phyloP scores from a whole-genome alignment of 768 basidiomycete species.

The Multifurca ochricompacta region DNA sequence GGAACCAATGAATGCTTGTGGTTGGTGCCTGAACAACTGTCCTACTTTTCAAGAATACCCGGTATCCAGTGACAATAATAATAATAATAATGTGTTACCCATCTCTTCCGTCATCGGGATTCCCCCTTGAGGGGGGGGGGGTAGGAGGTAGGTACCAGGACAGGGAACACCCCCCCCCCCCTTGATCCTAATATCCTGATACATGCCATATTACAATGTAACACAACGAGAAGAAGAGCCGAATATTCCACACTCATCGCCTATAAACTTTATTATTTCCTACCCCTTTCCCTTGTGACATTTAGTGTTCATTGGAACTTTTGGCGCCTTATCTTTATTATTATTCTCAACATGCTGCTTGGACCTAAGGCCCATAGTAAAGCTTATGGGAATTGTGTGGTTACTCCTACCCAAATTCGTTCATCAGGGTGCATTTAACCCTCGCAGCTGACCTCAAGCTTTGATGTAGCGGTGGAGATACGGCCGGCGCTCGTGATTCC shows the following conservation, averaged over 20 bases:
- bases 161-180: not conserved
- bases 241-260: slow-evolving; percentile 3
- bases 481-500: not conserved
- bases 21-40: slow-evolving; percentile 2
- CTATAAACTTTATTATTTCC: slow-evolving; percentile 6
- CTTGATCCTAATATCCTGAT: slow-evolving; percentile 1
- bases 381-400: not conserved
- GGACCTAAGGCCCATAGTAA: not conserved
- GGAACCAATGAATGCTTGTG: not conserved
- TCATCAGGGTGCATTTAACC: not conserved
- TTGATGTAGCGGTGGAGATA: not conserved
- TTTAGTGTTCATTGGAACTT: not conserved
- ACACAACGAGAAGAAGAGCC: slow-evolving; percentile 2
- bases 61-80: too few species aligned
- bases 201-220: not conserved
- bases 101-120: not conserved
- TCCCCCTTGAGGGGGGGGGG: not conserved
- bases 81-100: not conserved
- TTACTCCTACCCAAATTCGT: not conserved
- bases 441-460: not conserved
- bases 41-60: too few species aligned
- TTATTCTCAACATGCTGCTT: not conserved
- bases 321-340: not conserved
- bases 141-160: too few species aligned
- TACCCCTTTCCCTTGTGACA: not conserved